phyloP scores from a whole-genome alignment of 192 early-diverging fungal species.

The Backusella mclennaniae region DNA sequence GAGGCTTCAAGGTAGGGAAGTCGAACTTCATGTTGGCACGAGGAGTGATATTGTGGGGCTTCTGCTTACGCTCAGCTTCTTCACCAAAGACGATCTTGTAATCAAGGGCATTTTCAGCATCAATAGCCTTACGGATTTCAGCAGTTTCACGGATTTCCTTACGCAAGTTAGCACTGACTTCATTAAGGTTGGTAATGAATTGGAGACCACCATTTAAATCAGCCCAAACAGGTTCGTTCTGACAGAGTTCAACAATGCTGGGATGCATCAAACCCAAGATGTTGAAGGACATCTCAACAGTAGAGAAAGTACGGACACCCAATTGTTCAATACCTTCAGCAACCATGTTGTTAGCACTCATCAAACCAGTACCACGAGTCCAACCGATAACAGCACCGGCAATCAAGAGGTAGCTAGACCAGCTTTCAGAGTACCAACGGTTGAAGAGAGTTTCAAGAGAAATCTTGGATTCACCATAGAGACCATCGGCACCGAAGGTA shows the following conservation, averaged over 20 bases:
- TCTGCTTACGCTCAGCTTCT: constrained; percentile 61
- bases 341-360: constrained; percentile 88
- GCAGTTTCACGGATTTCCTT: constrained; percentile 79
- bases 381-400: constrained; percentile 95
- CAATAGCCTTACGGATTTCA: constrained; percentile 84
- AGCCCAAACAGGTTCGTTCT: constrained; percentile 80
- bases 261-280: constrained; percentile 86
- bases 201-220: constrained; percentile 91
- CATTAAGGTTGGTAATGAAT: constrained; percentile 82
- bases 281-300: constrained; percentile 93
- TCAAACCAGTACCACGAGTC: constrained; percentile 96
- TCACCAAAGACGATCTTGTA: constrained; percentile 73
- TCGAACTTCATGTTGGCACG: constrained; percentile 85
- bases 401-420: constrained; percentile 84
- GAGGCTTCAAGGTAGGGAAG: constrained; percentile 69
- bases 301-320: constrained; percentile 90
- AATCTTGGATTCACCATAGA: constrained; percentile 94
- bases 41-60: constrained; percentile 68
- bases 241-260: constrained; percentile 68
- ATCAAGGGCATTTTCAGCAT: constrained; percentile 75
- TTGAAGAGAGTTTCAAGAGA: constrained; percentile 89
- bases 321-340: constrained; percentile 84
- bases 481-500: constrained; percentile 88
- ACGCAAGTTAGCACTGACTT: constrained; percentile 71
- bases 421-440: constrained; percentile 88